Percentiles rank a stretch among this genome's conserved stretches.
Evolutionary conservation across 2,329 filamentous ascomycete species (phyloP).

Genomic region (Corynespora cassiicola): DNA sequence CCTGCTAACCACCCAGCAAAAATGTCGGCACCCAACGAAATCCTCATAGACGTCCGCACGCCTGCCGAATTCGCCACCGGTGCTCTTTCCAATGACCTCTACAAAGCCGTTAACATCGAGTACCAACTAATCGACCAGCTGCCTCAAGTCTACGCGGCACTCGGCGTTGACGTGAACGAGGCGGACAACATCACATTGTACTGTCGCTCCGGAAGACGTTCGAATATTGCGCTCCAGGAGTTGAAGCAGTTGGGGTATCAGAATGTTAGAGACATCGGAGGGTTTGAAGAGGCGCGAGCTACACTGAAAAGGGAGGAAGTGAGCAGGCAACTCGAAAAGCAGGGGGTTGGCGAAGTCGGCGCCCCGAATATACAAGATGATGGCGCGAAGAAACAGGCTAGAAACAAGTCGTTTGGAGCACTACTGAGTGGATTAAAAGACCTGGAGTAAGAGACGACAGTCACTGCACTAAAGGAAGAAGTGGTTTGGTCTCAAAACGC

Average conservation of each 20-base stretch:
- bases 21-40: conserved; percentile 19
- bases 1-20: no score
- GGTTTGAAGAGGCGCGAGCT: conserved; percentile 38
- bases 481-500: no score
- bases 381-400: conserved; percentile 15
- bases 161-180: conserved; percentile 25
- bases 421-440: conserved; percentile 38
- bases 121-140: conserved; percentile 43
- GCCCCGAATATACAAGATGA: no score
- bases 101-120: conserved; percentile 44
- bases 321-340: conserved; percentile 17
- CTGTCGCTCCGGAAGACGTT: conserved; percentile 43
- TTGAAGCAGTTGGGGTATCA: conserved; percentile 36
- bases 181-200: conserved; percentile 44
- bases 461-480: not conserved
- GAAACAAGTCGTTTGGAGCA: conserved; percentile 26
- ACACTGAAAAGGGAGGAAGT: conserved; percentile 36
- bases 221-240: conserved; percentile 37
- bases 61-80: conserved; percentile 44
- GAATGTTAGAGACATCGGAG: conserved; percentile 43
- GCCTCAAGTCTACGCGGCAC: conserved; percentile 22
- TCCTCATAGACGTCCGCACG: conserved; percentile 45
- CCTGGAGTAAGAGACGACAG: conserved; percentile 14
- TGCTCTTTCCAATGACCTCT: conserved; percentile 28
- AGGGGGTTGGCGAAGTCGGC: conserved; percentile 9